Evolutionary conservation across 2,329 filamentous ascomycete species (phyloP).

Genomic region (Claviceps sp.): DNA sequence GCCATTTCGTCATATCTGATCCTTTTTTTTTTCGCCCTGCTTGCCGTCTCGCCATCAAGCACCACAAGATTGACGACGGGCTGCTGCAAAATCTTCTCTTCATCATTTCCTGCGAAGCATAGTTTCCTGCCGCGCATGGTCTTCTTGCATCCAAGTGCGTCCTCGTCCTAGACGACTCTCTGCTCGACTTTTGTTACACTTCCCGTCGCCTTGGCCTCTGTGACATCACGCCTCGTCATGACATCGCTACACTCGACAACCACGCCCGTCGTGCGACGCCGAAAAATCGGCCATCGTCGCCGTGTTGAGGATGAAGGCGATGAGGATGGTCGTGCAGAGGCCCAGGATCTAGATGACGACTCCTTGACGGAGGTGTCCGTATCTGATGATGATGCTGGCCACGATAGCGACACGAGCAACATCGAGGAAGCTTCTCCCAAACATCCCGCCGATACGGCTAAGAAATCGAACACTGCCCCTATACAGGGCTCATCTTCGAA

Average conservation of each 20-base stretch:
- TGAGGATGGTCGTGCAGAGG: slow-evolving; percentile 46
- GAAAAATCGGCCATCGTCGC: slow-evolving; percentile 55
- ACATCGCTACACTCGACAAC: slow-evolving; percentile 9
- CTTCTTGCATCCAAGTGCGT: slow-evolving; percentile 13
- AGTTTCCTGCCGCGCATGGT: slow-evolving; percentile 14
- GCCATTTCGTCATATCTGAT: neutral
- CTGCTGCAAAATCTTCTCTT: slow-evolving; percentile 3
- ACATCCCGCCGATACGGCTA: slow-evolving; percentile 26
- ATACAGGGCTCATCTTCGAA: slow-evolving; percentile 22
- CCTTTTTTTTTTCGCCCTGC: slow-evolving; percentile 6
- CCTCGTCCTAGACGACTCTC: slow-evolving; percentile 14
- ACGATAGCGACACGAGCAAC: slow-evolving; percentile 53
- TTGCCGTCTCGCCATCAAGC: slow-evolving; percentile 5
- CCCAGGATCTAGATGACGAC: slow-evolving; percentile 48
- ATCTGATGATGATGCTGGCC: slow-evolving; percentile 45
- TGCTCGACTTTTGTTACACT: slow-evolving; percentile 15
- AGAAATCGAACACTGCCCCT: slow-evolving; percentile 26
- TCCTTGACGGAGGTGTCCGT: slow-evolving; percentile 52
- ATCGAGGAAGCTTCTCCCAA: slow-evolving; percentile 43
- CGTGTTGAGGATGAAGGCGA: slow-evolving; percentile 59
- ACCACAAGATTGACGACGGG: slow-evolving; percentile 8
- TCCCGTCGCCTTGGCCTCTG: slow-evolving; percentile 1
- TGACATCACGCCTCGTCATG: neutral
- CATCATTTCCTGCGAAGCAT: slow-evolving; percentile 2
- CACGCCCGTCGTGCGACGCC: slow-evolving; percentile 38